A percentile compares a stretch with the other conserved stretches of the same genome.
Conservation (phyloP, 148 eudicot species). For the Dianthus caryophyllus region DNA sequence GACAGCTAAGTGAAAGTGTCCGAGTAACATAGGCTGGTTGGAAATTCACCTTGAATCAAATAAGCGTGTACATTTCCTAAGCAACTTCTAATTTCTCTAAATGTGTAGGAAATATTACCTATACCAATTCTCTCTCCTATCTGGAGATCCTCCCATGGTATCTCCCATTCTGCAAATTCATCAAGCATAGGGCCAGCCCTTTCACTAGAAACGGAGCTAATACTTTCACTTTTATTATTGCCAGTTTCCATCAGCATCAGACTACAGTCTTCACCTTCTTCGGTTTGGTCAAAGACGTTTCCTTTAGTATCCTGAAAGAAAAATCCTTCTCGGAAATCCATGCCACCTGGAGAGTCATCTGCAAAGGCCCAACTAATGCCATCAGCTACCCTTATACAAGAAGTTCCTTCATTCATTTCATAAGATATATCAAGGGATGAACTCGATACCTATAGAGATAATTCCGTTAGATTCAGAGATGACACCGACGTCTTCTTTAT, state of each 20-base stretch:
- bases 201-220: slow-evolving; percentile 38
- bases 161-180: slow-evolving; percentile 89
- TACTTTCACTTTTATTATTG: slow-evolving; percentile 32
- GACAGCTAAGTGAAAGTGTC: too few species aligned
- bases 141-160: slow-evolving; percentile 92
- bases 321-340: slow-evolving; percentile 22
- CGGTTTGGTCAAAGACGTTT: slow-evolving; percentile 27
- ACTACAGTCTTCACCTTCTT: slow-evolving; percentile 23
- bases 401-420: slow-evolving; percentile 17
- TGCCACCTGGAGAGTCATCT: slow-evolving; percentile 28
- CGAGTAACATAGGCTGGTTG: too few species aligned
- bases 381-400: slow-evolving; percentile 19
- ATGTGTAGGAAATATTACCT: slow-evolving; percentile 44
- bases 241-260: slow-evolving; percentile 30
- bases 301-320: slow-evolving; percentile 25
- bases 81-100: background rate
- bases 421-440: slow-evolving; percentile 16
- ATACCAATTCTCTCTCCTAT: slow-evolving; percentile 92
- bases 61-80: background rate
- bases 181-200: slow-evolving; percentile 53
- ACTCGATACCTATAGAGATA: slow-evolving; percentile 26
- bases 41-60: background rate
- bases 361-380: slow-evolving; percentile 21
- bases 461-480: slow-evolving; percentile 25
- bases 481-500: slow-evolving; percentile 27